These are phyloP conservation scores for Exophiala aquamarina DNA, from an alignment of 2,329 filamentous ascomycete species.

Conservation along the genomic window DNA sequence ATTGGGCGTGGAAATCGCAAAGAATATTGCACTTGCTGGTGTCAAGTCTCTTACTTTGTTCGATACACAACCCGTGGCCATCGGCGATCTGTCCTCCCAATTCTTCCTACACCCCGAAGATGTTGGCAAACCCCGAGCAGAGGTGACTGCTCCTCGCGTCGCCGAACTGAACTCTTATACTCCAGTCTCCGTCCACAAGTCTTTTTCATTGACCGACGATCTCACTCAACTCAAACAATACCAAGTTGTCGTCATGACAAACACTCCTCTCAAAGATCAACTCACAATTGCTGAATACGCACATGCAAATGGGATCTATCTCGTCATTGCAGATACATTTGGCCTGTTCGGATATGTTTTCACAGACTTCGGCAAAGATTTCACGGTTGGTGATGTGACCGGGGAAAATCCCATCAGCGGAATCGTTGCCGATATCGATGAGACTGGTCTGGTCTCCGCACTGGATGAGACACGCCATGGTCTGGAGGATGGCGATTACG, in stretches of 20 bases:
- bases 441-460: slow-evolving; percentile 86
- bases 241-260: slow-evolving; percentile 89
- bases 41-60: slow-evolving; percentile 95
- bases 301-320: slow-evolving; percentile 87
- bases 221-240: slow-evolving; percentile 82
- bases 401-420: slow-evolving; percentile 85
- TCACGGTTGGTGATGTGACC: slow-evolving; percentile 84
- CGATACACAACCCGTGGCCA: slow-evolving; percentile 79
- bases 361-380: slow-evolving; percentile 94
- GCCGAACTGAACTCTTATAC: slow-evolving; percentile 97
- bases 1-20: slow-evolving; percentile 95
- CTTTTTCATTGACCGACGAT: slow-evolving; percentile 68
- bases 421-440: slow-evolving; percentile 86
- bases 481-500: slow-evolving; percentile 92
- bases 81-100: slow-evolving; percentile 90
- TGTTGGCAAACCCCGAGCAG: slow-evolving; percentile 86
- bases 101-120: slow-evolving; percentile 91
- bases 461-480: slow-evolving; percentile 94
- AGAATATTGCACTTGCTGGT: slow-evolving; percentile 96
- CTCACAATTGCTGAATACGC: slow-evolving; percentile 86
- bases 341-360: slow-evolving; percentile 95
- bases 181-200: slow-evolving; percentile 73
- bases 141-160: slow-evolving; percentile 82
- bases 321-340: slow-evolving; percentile 84
- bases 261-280: slow-evolving; percentile 77